Evolutionary conservation across 2,329 filamentous ascomycete genomes (phyloP).

Genomic region (Xylariaceae sp.): DNA sequence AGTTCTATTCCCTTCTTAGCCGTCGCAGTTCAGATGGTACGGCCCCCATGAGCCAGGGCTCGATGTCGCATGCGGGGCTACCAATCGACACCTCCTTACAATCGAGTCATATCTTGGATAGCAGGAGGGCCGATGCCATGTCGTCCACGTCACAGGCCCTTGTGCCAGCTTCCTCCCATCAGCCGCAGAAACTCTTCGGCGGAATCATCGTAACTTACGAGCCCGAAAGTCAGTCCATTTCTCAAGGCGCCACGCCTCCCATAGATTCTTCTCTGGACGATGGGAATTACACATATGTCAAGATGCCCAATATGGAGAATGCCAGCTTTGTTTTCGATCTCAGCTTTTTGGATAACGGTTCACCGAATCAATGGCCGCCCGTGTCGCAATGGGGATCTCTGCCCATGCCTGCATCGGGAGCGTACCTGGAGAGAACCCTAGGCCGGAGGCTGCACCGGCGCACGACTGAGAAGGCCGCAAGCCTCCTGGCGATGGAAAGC

Average conservation of each 20-base stretch:
- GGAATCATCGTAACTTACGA: constrained; percentile 19
- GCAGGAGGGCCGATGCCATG: not conserved
- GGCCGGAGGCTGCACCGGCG: constrained; percentile 64
- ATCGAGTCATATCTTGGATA: not conserved
- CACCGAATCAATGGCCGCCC: constrained; percentile 26
- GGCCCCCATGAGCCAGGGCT: constrained; percentile 28
- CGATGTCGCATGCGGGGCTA: constrained; percentile 10
- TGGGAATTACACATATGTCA: constrained; percentile 44
- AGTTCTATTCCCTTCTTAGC: constrained; percentile 52
- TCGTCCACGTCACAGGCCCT: not conserved
- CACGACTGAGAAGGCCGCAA: constrained; percentile 57
- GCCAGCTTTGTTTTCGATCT: constrained; percentile 44
- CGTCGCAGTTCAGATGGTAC: constrained; percentile 43
- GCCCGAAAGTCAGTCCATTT: constrained; percentile 4
- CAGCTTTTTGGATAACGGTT: constrained; percentile 22
- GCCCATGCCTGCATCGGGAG: constrained; percentile 30
- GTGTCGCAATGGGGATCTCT: constrained; percentile 34
- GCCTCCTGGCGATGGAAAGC: constrained; percentile 47
- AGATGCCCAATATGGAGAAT: constrained; percentile 47
- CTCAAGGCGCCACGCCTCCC: not conserved
- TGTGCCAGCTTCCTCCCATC: not conserved
- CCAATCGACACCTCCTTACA: not conserved
- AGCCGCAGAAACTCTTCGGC: constrained; percentile 14
- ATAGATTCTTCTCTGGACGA: constrained; percentile 5
- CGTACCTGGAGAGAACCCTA: constrained; percentile 60